Percentiles rank a stretch among this genome's conserved stretches.
Evolutionary conservation across 306 rosid genomes (phyloP).

Genomic region (Rosa multiflora): DNA sequence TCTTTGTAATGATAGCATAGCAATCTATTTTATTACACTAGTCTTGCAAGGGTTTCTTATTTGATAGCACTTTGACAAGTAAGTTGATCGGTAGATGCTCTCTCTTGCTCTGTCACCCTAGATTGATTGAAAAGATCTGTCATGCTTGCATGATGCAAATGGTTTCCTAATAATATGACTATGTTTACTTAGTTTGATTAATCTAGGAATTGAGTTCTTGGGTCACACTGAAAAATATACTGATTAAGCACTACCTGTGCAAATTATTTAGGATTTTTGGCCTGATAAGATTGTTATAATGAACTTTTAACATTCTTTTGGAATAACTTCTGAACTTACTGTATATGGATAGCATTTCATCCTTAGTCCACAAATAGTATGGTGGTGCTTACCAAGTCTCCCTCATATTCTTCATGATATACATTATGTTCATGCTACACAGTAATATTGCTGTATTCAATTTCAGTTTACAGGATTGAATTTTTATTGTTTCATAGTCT

Average conservation of each 20-base stretch:
- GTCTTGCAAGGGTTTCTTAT: neutral
- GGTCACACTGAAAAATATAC: neutral
- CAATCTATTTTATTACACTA: constrained; percentile 1
- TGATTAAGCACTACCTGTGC: neutral
- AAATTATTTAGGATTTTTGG: neutral
- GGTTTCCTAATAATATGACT: neutral
- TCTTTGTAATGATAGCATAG: constrained; percentile 1
- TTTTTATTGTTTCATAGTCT: neutral
- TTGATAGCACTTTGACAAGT: neutral
- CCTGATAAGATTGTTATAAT: neutral
- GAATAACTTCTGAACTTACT: constrained; percentile 5
- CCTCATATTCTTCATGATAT: neutral
- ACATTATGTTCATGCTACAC: too few species aligned
- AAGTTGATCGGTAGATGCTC: neutral
- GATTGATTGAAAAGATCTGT: neutral
- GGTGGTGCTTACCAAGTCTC: neutral
- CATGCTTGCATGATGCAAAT: neutral
- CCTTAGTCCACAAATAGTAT: neutral
- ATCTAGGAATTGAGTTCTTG: neutral
- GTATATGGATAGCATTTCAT: neutral
- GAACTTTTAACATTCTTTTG: neutral
- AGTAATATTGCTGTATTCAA: too few species aligned
- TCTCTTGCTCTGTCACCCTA: neutral
- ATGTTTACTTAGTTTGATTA: neutral
- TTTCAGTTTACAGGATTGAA: neutral